Evolutionary conservation across 176 grass and related monocot genomes (phyloP), one percentile per base, ranked within the genome.

Genomic region (Eragrostis nindensis): DNA sequence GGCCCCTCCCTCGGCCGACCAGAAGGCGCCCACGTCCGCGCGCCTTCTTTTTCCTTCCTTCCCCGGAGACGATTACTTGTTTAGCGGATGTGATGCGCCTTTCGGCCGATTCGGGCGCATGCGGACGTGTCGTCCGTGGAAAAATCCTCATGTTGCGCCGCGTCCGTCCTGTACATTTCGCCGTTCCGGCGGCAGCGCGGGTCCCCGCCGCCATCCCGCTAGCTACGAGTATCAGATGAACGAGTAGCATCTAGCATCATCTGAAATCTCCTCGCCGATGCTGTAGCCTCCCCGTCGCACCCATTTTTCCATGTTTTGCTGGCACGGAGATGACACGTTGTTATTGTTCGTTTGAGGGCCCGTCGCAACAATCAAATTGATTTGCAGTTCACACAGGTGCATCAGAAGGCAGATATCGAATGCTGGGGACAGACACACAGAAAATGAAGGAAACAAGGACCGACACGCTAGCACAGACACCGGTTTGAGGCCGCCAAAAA

Each of bases 391-490:
- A 75, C 30, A 55, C 50, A 55, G 36, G 53, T 8, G 60, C 71
- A 15, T 55, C 61, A 36, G 32, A 18, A 38, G 36, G 15, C 14
- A 13, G 11, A 55, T 53, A 45, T 44, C 8, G 43, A 62, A 15
- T 12, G 40, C 11, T 14, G 26, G 10, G 36, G 13, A 14, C n/a
- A 41, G 56, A 41, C 25, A 6, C 25, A 6, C n/a, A 13, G 48
- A 9, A 36, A 29, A 18, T 21, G 66, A 47, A 19, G 38, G 30
- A 56, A 44, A 13, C 32, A 36, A 36, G 63, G 25, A 6, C 76
- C 76, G 59, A 86, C 76, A 74, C 50, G 1, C 36, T 73, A 25
- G 60, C 84, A 59, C 48, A 86, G 69, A 26, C 68, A 86, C 30
- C 76, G 83, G 57, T 85, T 80, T 40, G 59, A 74, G 48, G 75